Evolutionary conservation across 495 filamentous ascomycete genomes (phyloP).

Genomic region (Bombardia bombarda): DNA sequence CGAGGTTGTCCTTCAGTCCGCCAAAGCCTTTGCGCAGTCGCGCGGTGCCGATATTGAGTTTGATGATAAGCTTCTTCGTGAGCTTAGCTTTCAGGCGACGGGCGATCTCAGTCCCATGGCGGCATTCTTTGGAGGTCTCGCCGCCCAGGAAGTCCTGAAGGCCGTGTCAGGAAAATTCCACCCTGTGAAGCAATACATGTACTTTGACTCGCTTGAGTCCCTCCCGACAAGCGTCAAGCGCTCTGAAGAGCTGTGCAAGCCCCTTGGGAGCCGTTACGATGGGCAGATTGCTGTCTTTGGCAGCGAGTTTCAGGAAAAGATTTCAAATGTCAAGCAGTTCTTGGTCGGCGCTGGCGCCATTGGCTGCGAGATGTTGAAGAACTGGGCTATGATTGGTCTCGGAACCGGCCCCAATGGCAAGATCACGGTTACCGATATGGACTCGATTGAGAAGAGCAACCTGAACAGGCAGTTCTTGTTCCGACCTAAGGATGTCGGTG

Average conservation of each 20-base stretch:
- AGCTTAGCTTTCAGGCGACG: slow-evolving; percentile 91
- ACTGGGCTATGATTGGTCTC: slow-evolving; percentile 98
- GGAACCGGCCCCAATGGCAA: slow-evolving; percentile 81
- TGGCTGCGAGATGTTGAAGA: slow-evolving; percentile 98
- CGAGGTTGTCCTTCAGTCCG: slow-evolving; percentile 60
- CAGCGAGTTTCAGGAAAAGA: slow-evolving; percentile 85
- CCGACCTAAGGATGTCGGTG: slow-evolving; percentile 86
- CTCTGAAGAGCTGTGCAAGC: slow-evolving; percentile 81
- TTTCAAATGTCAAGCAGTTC: slow-evolving; percentile 83
- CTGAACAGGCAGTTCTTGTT: slow-evolving; percentile 98
- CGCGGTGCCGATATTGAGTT: slow-evolving; percentile 69
- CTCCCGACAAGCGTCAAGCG: slow-evolving; percentile 65
- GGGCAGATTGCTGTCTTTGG: slow-evolving; percentile 97
- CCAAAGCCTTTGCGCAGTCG: slow-evolving; percentile 60
- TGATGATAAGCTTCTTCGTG: slow-evolving; percentile 85
- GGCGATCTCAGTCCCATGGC: slow-evolving; percentile 89
- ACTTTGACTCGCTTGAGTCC: slow-evolving; percentile 96
- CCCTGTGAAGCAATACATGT: slow-evolving; percentile 87
- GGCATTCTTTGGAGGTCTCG: slow-evolving; percentile 90
- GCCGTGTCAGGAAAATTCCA: slow-evolving; percentile 96
- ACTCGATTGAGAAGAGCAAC: slow-evolving; percentile 98
- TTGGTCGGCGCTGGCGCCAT: slow-evolving; percentile 96
- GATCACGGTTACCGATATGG: slow-evolving; percentile 93
- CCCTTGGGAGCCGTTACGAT: slow-evolving; percentile 77
- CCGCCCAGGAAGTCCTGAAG: slow-evolving; percentile 94